Conservation (phyloP, 2,329 filamentous ascomycete genomes). For the Epichloe sp. region DNA sequence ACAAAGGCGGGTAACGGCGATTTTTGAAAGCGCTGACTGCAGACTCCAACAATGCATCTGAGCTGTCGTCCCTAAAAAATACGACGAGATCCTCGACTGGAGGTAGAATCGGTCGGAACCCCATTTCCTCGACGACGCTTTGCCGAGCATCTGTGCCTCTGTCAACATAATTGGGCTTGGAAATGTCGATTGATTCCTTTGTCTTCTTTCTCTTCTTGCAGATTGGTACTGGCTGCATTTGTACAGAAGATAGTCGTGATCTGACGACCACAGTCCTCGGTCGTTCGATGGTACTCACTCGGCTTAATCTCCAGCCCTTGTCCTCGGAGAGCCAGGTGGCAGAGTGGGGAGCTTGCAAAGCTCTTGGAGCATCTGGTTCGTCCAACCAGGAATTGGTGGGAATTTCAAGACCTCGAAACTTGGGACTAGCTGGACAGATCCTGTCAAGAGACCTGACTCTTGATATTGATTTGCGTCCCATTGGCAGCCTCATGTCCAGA, state of each 20-base stretch:
- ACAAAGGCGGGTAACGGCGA: slow-evolving; percentile 15
- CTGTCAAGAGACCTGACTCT: slow-evolving; percentile 26
- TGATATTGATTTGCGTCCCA: slow-evolving; percentile 13
- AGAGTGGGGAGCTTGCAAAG: slow-evolving; percentile 14
- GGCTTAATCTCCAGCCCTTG: slow-evolving; percentile 10
- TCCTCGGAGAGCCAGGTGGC: slow-evolving; percentile 13
- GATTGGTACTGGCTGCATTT: slow-evolving; percentile 16
- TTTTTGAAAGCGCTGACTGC: slow-evolving; percentile 31
- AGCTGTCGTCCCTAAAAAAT: slow-evolving; percentile 33
- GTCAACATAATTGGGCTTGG: slow-evolving; percentile 22
- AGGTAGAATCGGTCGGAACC: slow-evolving; percentile 33
- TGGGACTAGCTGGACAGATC: slow-evolving; percentile 17
- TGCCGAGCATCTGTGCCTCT: slow-evolving; percentile 25
- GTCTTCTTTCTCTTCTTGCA: slow-evolving; percentile 18
- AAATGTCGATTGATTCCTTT: slow-evolving; percentile 8
- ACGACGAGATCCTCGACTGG: slow-evolving; percentile 44
- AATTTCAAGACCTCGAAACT: slow-evolving; percentile 19
- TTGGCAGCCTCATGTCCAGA: slow-evolving; percentile 21
- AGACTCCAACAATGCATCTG: slow-evolving; percentile 29
- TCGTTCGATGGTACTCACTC: slow-evolving; percentile 14
- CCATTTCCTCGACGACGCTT: slow-evolving; percentile 8
- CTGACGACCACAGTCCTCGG: slow-evolving; percentile 17
- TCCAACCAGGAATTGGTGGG: slow-evolving; percentile 11
- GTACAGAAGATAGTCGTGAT: slow-evolving; percentile 15
- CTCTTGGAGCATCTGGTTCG: slow-evolving; percentile 7